phyloP scores from a whole-genome alignment of 2,329 filamentous ascomycete genomes.

The Taxawa tesnikishii region DNA sequence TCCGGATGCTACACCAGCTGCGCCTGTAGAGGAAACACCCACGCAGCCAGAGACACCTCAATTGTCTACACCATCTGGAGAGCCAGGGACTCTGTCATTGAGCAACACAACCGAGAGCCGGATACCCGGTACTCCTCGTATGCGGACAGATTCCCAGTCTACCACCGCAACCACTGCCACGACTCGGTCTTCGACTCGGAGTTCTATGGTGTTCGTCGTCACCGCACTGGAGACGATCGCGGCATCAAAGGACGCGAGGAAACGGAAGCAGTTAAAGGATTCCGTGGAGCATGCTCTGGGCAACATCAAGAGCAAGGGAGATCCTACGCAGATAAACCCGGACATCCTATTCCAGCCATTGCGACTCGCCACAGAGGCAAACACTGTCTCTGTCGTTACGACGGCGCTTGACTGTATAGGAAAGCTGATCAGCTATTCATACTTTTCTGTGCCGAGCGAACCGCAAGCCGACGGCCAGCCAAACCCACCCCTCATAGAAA shows the following conservation, averaged over 20 bases:
- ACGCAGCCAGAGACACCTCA: slow-evolving; percentile 1
- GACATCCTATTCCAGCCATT: slow-evolving; percentile 86
- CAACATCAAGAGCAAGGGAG: slow-evolving; percentile 69
- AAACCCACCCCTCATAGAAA: slow-evolving; percentile 71
- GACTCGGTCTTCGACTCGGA: slow-evolving; percentile 51
- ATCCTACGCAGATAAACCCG: slow-evolving; percentile 71
- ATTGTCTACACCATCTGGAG: not conserved
- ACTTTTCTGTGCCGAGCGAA: slow-evolving; percentile 67
- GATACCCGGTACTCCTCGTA: slow-evolving; percentile 17
- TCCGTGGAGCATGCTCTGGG: slow-evolving; percentile 68
- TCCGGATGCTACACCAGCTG: not conserved
- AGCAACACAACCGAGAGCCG: no score
- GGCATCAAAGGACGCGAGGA: slow-evolving; percentile 79
- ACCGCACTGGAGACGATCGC: slow-evolving; percentile 87
- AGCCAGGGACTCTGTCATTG: slow-evolving; percentile 1
- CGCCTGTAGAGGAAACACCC: not conserved
- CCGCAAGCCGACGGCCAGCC: slow-evolving; percentile 13
- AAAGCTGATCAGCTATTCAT: slow-evolving; percentile 97
- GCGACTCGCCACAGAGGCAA: slow-evolving; percentile 76
- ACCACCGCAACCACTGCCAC: slow-evolving; percentile 38
- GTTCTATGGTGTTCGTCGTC: slow-evolving; percentile 91
- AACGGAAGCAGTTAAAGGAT: slow-evolving; percentile 73
- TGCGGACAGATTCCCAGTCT: slow-evolving; percentile 49
- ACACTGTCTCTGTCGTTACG: slow-evolving; percentile 74
- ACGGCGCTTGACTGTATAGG: slow-evolving; percentile 94